Percentiles rank a stretch among this genome's conserved stretches.
Evolutionary conservation across 1,284 basidiomycete genomes (phyloP).

Genomic region (Entoloma clypeatum): DNA sequence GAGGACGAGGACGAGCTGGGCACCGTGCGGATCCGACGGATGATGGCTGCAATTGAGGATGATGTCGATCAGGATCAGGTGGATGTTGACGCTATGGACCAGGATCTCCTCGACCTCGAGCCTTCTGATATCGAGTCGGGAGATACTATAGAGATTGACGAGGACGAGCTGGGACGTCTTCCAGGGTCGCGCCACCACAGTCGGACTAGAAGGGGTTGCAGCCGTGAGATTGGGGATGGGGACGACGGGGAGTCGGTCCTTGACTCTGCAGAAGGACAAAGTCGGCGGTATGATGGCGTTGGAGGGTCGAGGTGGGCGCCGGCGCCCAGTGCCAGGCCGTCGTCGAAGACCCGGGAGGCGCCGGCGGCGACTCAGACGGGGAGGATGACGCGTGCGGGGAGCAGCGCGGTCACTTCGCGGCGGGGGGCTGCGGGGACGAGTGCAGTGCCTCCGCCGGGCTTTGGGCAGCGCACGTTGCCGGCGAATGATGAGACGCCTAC

Average conservation of each 20-base stretch:
- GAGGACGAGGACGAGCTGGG: slow-evolving; percentile 37
- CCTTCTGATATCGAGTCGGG: slow-evolving; percentile 47
- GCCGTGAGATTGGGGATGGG: slow-evolving; percentile 15
- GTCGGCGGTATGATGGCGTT: slow-evolving; percentile 23
- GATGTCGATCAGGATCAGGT: slow-evolving; percentile 36
- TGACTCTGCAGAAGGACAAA: slow-evolving; percentile 13
- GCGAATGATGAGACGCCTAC: slow-evolving; percentile 60
- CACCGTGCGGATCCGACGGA: slow-evolving; percentile 20
- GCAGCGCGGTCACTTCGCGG: slow-evolving; percentile 12
- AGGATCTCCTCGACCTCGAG: slow-evolving; percentile 52
- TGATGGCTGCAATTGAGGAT: slow-evolving; percentile 21
- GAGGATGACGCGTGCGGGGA: slow-evolving; percentile 13
- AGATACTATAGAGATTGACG: slow-evolving; percentile 40
- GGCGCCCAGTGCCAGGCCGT: slow-evolving; percentile 13
- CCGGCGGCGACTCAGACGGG: slow-evolving; percentile 8
- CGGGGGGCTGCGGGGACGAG: slow-evolving; percentile 10
- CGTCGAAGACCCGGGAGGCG: slow-evolving; percentile 29
- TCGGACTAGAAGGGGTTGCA: slow-evolving; percentile 17
- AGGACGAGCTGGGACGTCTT: slow-evolving; percentile 21
- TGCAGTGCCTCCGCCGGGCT: slow-evolving; percentile 10
- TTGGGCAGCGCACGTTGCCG: slow-evolving; percentile 21
- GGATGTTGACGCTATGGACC: slow-evolving; percentile 65
- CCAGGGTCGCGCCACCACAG: slow-evolving; percentile 17
- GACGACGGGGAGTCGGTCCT: slow-evolving; percentile 11
- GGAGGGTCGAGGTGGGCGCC: slow-evolving; percentile 36